Conservation (phyloP, 129 eudicot species). For the Smallanthus sonchifolius region DNA sequence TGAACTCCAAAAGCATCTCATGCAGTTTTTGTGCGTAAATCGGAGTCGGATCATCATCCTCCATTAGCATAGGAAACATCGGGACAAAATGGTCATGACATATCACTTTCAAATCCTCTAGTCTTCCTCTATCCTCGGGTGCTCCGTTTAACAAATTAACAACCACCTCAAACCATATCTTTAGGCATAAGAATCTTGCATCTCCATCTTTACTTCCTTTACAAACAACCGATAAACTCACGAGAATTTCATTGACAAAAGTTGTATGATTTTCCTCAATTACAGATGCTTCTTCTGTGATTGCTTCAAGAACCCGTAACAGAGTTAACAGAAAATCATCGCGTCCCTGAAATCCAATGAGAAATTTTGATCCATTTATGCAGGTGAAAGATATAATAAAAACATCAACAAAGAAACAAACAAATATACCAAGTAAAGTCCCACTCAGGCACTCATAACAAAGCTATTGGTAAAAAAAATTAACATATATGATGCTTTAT, state of each 20-base stretch:
- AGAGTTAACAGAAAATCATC: conserved; percentile 87
- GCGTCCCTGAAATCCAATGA: conserved; percentile 64
- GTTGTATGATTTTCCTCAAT: conserved; percentile 41
- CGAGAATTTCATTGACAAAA: conserved; percentile 63
- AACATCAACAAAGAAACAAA: background rate
- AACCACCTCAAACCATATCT: conserved; percentile 80
- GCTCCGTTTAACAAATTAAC: conserved; percentile 53
- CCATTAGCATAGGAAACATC: conserved; percentile 67
- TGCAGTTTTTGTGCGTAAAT: conserved; percentile 79
- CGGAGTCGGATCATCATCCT: conserved; percentile 97
- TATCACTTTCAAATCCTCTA: conserved; percentile 55
- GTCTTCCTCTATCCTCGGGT: conserved; percentile 29
- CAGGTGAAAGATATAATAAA: background rate
- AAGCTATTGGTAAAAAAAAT: too few species aligned
- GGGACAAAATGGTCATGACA: conserved; percentile 61
- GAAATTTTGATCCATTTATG: background rate
- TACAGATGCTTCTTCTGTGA: conserved; percentile 65
- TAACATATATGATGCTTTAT: background rate
- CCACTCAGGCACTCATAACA: too few species aligned
- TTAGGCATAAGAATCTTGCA: conserved; percentile 83
- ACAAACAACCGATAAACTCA: conserved; percentile 69
- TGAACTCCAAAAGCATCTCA: conserved; percentile 68
- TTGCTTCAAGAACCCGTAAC: conserved; percentile 67
- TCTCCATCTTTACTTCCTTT: conserved; percentile 94
- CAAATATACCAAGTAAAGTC: too few species aligned